Evolutionary conservation across 148 eudicot genomes (phyloP), one percentile per base, ranked within the genome.

Genomic region (Bassia scoparia): DNA sequence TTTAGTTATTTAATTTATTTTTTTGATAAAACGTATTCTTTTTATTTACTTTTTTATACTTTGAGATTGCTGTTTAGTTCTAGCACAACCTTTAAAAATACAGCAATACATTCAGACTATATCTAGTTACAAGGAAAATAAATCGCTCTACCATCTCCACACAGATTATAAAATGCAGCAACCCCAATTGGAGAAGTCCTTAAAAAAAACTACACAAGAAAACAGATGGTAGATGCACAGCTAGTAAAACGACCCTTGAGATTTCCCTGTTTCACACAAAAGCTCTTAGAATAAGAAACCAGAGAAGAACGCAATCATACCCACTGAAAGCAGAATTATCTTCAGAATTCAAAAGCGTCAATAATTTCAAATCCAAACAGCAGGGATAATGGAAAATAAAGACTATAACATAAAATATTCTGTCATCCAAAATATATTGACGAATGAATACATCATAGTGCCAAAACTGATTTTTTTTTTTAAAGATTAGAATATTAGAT

Each of bases 121-220:
- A n/a, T n/a, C n/a, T n/a, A n/a, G n/a, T n/a, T n/a, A n/a, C n/a
- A n/a, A n/a, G n/a, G n/a, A n/a, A n/a, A n/a, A n/a, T n/a, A n/a
- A n/a, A n/a, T 30, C 30, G 26, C 21, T 78, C 48, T 86, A 93
- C 97, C 98, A 76, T 94, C 98, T 85, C 98, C 98, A 97, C 98
- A 71, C 97, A 94, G 82, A 81, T 89, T 91, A 83, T 93, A 91
- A 37, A 94, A 74, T 37, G 83, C 85, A 52, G 93, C 93, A 79
- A 91, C 69, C 50, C 87, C 95, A 17, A 86, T 81, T 1, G 97
- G 96, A 70, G 98, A 94, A 60, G 88, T 84, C 82, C 95, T 88
- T 97, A 97, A 91, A 81, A n/a, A 81, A 94, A 12, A 83, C 69
- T 59, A 84, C 76, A 77, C 83, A 76, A 59, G 89, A 91, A 67